Conservation (phyloP, 2,329 filamentous ascomycete species). For the Phaeoacremonium minimum region DNA sequence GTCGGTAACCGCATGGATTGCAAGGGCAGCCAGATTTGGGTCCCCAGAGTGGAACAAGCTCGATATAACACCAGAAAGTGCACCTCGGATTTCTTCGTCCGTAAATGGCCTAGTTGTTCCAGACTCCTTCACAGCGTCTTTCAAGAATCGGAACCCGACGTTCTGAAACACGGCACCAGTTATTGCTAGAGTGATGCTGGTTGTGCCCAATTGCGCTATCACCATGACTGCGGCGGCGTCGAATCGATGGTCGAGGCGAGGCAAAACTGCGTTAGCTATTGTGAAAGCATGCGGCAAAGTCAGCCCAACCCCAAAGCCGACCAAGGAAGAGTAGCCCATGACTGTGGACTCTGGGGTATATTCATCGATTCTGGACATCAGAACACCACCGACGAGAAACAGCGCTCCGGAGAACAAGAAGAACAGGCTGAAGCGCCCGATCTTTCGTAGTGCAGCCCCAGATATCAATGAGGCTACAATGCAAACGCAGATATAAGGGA, state of each 20-base stretch:
- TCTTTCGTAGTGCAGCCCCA: constrained; percentile 29
- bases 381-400: constrained; percentile 17
- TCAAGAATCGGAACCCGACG: constrained; percentile 18
- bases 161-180: constrained; percentile 25
- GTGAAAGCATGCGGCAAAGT: constrained; percentile 23
- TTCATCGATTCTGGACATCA: constrained; percentile 18
- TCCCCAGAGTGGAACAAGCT: too few relatives aligned
- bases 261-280: constrained; percentile 18
- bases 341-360: constrained; percentile 18
- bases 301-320: constrained; percentile 24
- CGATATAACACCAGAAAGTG: constrained; percentile 21
- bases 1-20: constrained; percentile 16
- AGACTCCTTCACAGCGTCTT: constrained; percentile 10
- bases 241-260: constrained; percentile 16
- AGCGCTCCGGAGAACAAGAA: constrained; percentile 21
- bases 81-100: constrained; percentile 18
- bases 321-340: constrained; percentile 23
- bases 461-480: constrained; percentile 28
- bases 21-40: constrained; percentile 13
- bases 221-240: constrained; percentile 26
- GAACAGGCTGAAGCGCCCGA: constrained; percentile 30
- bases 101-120: constrained; percentile 12
- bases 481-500: constrained; percentile 36
- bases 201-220: constrained; percentile 24
- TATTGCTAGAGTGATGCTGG: constrained; percentile 18